Base-by-base conservation (phyloP, 2,329 filamentous ascomycete species). In the Xylariaceae sp. region DNA sequence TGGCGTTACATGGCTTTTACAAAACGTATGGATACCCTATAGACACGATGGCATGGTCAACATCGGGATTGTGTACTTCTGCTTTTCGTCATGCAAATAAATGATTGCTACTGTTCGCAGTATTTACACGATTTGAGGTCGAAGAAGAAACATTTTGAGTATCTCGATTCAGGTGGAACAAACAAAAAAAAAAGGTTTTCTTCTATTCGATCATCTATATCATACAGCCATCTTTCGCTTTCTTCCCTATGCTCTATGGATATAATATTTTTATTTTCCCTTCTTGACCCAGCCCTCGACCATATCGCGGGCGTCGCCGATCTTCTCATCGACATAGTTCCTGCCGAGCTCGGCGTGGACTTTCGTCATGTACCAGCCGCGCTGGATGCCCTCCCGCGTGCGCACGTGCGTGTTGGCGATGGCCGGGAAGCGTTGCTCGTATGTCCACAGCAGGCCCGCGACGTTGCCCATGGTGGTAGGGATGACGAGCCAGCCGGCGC, bases 381-480 rank as follows among this genome's bases (percentile, higher is more conserved):
- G 79, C 70, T 82, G 76, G 58, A 91, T 77, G 45, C 84, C 78
- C 66, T 89, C 83, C 58, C 86, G 84, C 50, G 88, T 76, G 67
- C 80, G 76, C 58, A 92, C 65, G 74, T 99, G 94, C 54, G 88
- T 83, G 64, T 96, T 86, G 19, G 90, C 87, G 52, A 99, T 71
- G 19, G 80, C 87, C 3, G 94, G 94, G 69, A 91, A 88, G 66
- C 81, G 84, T 80, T 95, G 83, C 84, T 99, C 94, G 71, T 94
- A 99, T 70, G 83, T 85, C 94, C 94, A 99, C 45, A 87, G 76
- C 68, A 97, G 76, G 68, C 92, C 86, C 43, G 86, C 85, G 31
- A 95, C 84, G 73, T 99, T 99, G 71, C 83, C 78, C 81, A 91
- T 95, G 42, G 94, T 99, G 61, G 94, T 78, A 44, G 94, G 94